These are phyloP conservation scores for Platismatia glauca DNA, from an alignment of 495 filamentous ascomycete genomes.

Conservation along the genomic window DNA sequence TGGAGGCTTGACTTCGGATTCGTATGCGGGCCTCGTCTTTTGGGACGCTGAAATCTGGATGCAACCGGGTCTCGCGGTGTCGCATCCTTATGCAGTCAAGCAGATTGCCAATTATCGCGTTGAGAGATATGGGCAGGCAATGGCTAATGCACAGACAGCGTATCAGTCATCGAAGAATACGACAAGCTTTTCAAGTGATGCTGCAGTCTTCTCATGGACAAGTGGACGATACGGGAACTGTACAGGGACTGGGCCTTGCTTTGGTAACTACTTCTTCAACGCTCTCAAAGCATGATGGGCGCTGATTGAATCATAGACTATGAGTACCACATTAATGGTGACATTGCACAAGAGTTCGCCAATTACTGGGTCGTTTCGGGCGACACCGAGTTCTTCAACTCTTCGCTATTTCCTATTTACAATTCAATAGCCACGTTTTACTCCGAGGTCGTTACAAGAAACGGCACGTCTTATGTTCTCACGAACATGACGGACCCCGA, in stretches of 20 bases:
- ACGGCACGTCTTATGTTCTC: conserved; percentile 43
- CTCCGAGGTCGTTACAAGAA: conserved; percentile 44
- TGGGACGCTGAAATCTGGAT: conserved; percentile 65
- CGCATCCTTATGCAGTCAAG: conserved; percentile 48
- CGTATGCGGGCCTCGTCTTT: conserved; percentile 54
- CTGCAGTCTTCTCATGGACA: conserved; percentile 56
- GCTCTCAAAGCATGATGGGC: neutral
- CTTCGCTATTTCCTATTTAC: conserved; percentile 49
- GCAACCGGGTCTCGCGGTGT: conserved; percentile 53
- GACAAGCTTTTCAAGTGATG: conserved; percentile 41
- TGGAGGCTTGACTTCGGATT: conserved; percentile 52
- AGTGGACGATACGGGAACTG: conserved; percentile 58
- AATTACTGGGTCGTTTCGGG: conserved; percentile 56
- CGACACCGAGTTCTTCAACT: conserved; percentile 45
- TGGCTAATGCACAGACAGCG: conserved; percentile 40
- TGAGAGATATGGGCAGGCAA: conserved; percentile 43
- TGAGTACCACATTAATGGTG: conserved; percentile 57
- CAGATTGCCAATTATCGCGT: conserved; percentile 52
- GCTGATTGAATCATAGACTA: conserved; percentile 23
- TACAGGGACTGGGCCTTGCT: conserved; percentile 57
- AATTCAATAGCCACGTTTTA: conserved; percentile 51
- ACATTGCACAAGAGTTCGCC: conserved; percentile 56
- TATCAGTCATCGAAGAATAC: conserved; percentile 43
- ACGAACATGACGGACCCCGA: conserved; percentile 78
- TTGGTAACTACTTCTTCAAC: conserved; percentile 41